Evolutionary conservation across 75 land plant genomes (phyloP).

Genomic region (Selaginella moellendorffii): DNA sequence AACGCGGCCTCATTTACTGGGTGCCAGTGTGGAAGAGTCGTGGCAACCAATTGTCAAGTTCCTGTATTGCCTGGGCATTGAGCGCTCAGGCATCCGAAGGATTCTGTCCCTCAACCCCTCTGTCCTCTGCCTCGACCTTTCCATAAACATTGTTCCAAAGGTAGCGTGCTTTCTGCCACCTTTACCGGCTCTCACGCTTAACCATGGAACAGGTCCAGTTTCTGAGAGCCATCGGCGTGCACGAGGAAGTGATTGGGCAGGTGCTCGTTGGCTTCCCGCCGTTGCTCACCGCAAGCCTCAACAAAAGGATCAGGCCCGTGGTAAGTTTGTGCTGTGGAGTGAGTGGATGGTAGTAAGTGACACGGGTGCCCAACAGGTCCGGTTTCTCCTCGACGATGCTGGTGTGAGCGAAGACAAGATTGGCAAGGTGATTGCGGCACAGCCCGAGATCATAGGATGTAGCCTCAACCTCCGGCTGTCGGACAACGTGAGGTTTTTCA

Average conservation of each 20-base stretch:
- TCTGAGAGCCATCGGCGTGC: conserved; percentile 65
- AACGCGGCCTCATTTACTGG: conserved; percentile 61
- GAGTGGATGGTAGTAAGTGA: not conserved
- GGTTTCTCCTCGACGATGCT: conserved; percentile 66
- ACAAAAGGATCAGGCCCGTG: conserved; percentile 80
- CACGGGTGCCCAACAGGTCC: conserved; percentile 30
- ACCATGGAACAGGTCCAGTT: conserved; percentile 53
- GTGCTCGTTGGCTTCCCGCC: conserved; percentile 70
- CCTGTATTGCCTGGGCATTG: conserved; percentile 57
- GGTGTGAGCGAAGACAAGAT: conserved; percentile 53
- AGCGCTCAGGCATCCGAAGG: conserved; percentile 58
- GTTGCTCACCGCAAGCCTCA: conserved; percentile 69
- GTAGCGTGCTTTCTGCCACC: conserved; percentile 21
- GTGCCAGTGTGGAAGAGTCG: conserved; percentile 60
- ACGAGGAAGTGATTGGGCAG: conserved; percentile 59
- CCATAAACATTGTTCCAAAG: conserved; percentile 69
- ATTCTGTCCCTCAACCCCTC: conserved; percentile 61
- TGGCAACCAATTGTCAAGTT: conserved; percentile 85
- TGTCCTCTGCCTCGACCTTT: conserved; percentile 65
- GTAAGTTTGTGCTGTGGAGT: conserved; percentile 25
- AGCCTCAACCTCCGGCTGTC: conserved; percentile 48
- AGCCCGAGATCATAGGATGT: conserved; percentile 74
- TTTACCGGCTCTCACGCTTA: not conserved
- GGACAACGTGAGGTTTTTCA: conserved; percentile 48
- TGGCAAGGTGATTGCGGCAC: conserved; percentile 67